These are phyloP conservation scores for Phytophthora capsici DNA, from an alignment of 352 stramenopile species.

Conservation along the genomic window DNA sequence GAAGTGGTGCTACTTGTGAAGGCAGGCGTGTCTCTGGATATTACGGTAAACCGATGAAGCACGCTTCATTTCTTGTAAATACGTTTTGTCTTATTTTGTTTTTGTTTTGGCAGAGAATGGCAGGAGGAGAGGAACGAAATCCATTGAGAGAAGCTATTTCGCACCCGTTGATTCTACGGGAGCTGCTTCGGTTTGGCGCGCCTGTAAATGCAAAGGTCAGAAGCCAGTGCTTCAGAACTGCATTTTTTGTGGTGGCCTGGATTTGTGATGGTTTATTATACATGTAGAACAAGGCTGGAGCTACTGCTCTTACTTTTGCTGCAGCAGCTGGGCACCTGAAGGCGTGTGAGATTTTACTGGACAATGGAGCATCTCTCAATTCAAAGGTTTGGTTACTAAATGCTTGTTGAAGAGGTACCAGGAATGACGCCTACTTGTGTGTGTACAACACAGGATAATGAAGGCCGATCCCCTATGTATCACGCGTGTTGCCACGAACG, in stretches of 20 bases:
- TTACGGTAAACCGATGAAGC: conserved; percentile 17
- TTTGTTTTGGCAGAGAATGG: conserved; percentile 16
- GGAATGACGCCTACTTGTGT: not conserved
- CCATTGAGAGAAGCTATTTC: conserved; percentile 35
- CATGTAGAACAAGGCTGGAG: conserved; percentile 41
- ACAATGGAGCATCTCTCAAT: conserved; percentile 40
- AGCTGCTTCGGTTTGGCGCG: conserved; percentile 37
- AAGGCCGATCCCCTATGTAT: conserved; percentile 53
- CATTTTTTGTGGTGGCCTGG: not conserved
- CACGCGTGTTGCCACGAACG: conserved; percentile 50
- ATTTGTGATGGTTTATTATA: not conserved
- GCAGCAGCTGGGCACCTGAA: conserved; percentile 35
- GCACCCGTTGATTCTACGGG: conserved; percentile 36
- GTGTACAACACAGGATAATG: conserved; percentile 42
- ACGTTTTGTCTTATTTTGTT: not conserved
- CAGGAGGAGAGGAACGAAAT: conserved; percentile 37
- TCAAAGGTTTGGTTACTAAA: conserved; percentile 29
- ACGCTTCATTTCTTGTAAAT: not conserved
- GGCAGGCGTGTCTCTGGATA: conserved; percentile 37
- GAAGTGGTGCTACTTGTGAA: conserved; percentile 46
- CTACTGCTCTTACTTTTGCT: conserved; percentile 40
- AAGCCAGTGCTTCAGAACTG: not conserved
- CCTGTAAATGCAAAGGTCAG: conserved; percentile 38
- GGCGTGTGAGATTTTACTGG: conserved; percentile 43
- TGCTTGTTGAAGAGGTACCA: too few relatives aligned